Conservation (phyloP, 1,284 basidiomycete genomes). For the Rhodotorula sp. region DNA sequence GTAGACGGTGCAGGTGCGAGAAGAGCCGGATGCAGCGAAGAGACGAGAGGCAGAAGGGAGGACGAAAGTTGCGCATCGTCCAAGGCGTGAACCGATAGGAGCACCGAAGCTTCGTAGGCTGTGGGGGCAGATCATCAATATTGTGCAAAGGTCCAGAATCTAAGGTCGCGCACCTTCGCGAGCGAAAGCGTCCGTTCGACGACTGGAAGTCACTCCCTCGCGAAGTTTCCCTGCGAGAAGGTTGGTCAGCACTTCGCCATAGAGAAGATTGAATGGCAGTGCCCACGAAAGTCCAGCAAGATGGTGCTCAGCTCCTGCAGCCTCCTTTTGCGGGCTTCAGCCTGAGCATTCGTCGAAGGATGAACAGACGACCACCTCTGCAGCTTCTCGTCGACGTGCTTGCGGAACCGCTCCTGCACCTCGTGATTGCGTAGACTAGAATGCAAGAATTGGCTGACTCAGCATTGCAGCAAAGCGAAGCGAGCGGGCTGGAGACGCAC, state of each 20-base stretch:
- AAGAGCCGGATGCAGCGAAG: slow-evolving; percentile 7
- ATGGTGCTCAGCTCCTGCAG: slow-evolving; percentile 35
- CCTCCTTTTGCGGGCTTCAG: slow-evolving; percentile 5
- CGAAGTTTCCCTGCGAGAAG: slow-evolving; percentile 30
- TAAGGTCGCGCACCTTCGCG: slow-evolving; percentile 22
- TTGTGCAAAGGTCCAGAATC: accelerated
- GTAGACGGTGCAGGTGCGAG: neutral
- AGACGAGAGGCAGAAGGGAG: slow-evolving; percentile 32
- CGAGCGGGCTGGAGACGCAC: slow-evolving; percentile 4
- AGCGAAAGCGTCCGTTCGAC: slow-evolving; percentile 27
- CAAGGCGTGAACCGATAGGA: slow-evolving; percentile 21
- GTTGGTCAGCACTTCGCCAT: too few relatives aligned
- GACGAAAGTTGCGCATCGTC: slow-evolving; percentile 30
- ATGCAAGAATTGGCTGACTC: neutral
- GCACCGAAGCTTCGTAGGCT: slow-evolving; percentile 33
- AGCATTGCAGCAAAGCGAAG: too few relatives aligned
- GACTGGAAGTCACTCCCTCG: slow-evolving; percentile 30
- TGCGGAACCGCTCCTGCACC: slow-evolving; percentile 28
- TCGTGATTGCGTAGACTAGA: slow-evolving; percentile 22
- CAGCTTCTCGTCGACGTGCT: slow-evolving; percentile 28
- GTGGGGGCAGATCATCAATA: neutral
- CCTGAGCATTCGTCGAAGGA: neutral
- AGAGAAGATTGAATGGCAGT: too few relatives aligned
- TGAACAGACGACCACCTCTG: slow-evolving; percentile 6
- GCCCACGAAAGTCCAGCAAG: slow-evolving; percentile 35